Evolutionary conservation across 805 yeast species (phyloP), one percentile per base, ranked within the genome.

Genomic region (Metschnikowia shivogae): DNA sequence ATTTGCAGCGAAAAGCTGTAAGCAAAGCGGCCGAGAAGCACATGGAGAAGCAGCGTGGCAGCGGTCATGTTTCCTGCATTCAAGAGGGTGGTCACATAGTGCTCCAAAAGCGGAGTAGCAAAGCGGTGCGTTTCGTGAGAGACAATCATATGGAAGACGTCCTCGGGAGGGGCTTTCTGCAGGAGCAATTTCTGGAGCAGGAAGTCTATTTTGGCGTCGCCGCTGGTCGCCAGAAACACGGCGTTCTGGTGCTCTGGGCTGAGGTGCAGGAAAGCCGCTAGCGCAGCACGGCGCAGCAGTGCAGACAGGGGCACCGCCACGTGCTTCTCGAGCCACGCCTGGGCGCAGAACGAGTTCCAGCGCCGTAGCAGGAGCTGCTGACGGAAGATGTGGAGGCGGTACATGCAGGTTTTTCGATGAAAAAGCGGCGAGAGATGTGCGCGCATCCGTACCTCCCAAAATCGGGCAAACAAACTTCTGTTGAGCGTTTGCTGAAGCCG

Each of bases 1-100:
- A 64, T 30, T 45, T 70, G 68, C 47, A 64, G 60, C 19, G 68
- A 59, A 22, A 67, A 46, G 10, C 28, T 42, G 39, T 59, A 57
- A 2, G 30, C 29, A 4, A 51, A 45, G 3, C 50, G 42, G 14
- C 44, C 47, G 11, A 55, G 45, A n/a, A 65, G 41, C 12, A 59
- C 38, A 45, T 67, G 71, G 5, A 63, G 52, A 28, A 68, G 39
- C 5, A 64, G 49, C 1, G 63, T 54, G 7, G 57, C 61, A 3
- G 64, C 66, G 10, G 45, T 46, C 19, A 67, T 30, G 28, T 61
- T 55, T n/a, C 49, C 48, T 5, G 36, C 32, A 20, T 37, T 35
- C 13, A 68, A 33, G 14, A 65, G 54, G 22, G 50, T 46, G 39
- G 43, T 53, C 29, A 67, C 13, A 41, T 52, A 59, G 2, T 52